These are phyloP conservation scores for Trametes pubescens DNA, from an alignment of 1,284 basidiomycete species.

Conservation along the genomic window DNA sequence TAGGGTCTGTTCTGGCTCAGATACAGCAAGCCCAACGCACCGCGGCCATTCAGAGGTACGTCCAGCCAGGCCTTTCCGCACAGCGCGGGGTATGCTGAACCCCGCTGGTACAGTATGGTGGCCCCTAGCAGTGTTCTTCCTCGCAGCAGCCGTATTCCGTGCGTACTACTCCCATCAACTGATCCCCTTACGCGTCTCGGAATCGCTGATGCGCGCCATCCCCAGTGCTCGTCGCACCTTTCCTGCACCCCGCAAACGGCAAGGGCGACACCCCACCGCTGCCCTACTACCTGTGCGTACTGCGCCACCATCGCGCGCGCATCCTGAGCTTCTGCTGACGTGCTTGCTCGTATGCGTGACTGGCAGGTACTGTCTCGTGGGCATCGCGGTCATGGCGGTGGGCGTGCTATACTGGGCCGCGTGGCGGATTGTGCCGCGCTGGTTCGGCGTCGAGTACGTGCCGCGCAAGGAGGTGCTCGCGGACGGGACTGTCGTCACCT, in stretches of 20 bases:
- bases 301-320: neutral
- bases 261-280: slow-evolving; percentile 67
- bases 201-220: neutral
- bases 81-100: neutral
- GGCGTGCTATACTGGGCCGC: slow-evolving; percentile 64
- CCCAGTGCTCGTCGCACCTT: slow-evolving; percentile 62
- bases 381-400: slow-evolving; percentile 55
- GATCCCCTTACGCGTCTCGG: neutral
- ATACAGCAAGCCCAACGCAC: slow-evolving; percentile 55
- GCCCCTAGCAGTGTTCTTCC: slow-evolving; percentile 63
- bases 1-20: slow-evolving; percentile 67
- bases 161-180: slow-evolving; percentile 19
- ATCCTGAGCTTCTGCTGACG: neutral
- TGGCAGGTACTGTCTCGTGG: slow-evolving; percentile 61
- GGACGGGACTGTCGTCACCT: slow-evolving; percentile 65
- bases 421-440: slow-evolving; percentile 60
- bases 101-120: slow-evolving; percentile 55
- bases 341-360: neutral
- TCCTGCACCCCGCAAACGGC: slow-evolving; percentile 59
- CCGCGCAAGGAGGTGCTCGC: slow-evolving; percentile 55
- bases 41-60: slow-evolving; percentile 64
- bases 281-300: slow-evolving; percentile 62
- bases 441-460: slow-evolving; percentile 58
- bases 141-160: slow-evolving; percentile 61
- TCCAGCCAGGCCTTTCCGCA: neutral